Evolutionary conservation across 345 rosid genomes (phyloP), one percentile per base, ranked within the genome.

Genomic region (Arabidopsis suecica): DNA sequence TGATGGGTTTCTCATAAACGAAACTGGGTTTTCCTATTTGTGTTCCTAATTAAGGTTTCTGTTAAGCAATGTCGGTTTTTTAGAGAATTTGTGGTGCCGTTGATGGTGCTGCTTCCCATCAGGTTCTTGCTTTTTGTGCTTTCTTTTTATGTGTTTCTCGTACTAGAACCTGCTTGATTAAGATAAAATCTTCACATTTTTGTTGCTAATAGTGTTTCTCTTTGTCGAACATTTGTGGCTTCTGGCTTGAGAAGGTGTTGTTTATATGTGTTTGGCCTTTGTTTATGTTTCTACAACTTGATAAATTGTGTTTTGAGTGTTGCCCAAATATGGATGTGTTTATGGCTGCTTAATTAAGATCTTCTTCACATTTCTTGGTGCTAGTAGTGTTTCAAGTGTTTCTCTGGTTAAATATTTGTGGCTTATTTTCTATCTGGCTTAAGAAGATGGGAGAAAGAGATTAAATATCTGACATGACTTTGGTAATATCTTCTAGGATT

Each of bases 51-150:
- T 22, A 22, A 22, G 23, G 23, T 22, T 22, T 22, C 23, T 22
- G 23, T 22, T 22, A 22, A 22, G 23, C 23, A 22, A 22, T 22
- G 23, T 22, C 23, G 23, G 23, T 22, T 22, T 22, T 22, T 22
- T 28, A 28, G 30, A 28, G 4, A 28, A 28, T 28, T 28, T 28
- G 23, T 22, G 23, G 23, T 71, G 82, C 86, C 66, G 85, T 90
- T 57, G 97, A 91, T 55, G 83, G 77, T 28, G 82, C 85, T 11
- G 68, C 86, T 53, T 83, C 82, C 6, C 41, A 77, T 68, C 87
- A 82, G 97, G 97, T 74, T 59, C 48, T 48, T 68, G 30, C 30
- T 7, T 38, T 40, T 16, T 37, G 1, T 38, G 11, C 47, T 11
- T 3, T 5, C 10, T 40, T 42, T 42, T 4, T 42, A 42, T 12